These are phyloP conservation scores for Excoecaria cochinchinensis DNA, from an alignment of 345 rosid species.

Conservation along the genomic window DNA sequence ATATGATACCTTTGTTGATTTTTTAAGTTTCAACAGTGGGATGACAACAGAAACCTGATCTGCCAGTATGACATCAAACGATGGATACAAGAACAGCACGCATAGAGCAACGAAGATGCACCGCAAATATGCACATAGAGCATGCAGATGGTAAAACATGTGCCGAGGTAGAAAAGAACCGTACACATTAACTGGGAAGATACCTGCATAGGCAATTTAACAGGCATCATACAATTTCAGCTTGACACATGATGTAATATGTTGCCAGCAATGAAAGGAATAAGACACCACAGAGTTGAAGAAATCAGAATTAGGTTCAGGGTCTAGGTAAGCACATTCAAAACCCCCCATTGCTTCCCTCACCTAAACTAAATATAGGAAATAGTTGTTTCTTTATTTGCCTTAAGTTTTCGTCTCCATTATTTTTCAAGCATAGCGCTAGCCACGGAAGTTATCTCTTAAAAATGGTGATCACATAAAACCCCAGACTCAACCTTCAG, in stretches of 20 bases:
- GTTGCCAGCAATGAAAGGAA: neutral
- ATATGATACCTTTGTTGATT: constrained; percentile 57
- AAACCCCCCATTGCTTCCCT: neutral
- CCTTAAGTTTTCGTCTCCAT: neutral
- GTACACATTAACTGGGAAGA: constrained; percentile 72
- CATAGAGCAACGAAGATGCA: constrained; percentile 83
- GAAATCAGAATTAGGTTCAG: too few relatives aligned
- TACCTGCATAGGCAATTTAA: constrained; percentile 41
- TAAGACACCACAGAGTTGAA: neutral
- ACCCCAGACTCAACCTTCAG: neutral
- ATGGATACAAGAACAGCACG: constrained; percentile 65
- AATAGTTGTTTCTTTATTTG: neutral
- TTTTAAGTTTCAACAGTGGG: constrained; percentile 73
- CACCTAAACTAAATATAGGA: neutral
- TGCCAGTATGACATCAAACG: constrained; percentile 69
- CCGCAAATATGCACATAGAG: constrained; percentile 76
- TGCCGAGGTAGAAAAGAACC: constrained; percentile 83
- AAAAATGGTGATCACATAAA: neutral
- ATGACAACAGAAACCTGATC: constrained; percentile 86
- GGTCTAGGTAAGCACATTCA: too few relatives aligned
- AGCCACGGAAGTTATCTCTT: neutral
- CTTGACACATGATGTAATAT: neutral
- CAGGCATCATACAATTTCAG: neutral
- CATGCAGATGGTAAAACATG: constrained; percentile 81
- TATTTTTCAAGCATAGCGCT: neutral